Percentiles rank a stretch among this genome's conserved stretches.
These are phyloP conservation scores for Gossypium trilobum DNA, from an alignment of 441 rosid species.

Conservation along the genomic window DNA sequence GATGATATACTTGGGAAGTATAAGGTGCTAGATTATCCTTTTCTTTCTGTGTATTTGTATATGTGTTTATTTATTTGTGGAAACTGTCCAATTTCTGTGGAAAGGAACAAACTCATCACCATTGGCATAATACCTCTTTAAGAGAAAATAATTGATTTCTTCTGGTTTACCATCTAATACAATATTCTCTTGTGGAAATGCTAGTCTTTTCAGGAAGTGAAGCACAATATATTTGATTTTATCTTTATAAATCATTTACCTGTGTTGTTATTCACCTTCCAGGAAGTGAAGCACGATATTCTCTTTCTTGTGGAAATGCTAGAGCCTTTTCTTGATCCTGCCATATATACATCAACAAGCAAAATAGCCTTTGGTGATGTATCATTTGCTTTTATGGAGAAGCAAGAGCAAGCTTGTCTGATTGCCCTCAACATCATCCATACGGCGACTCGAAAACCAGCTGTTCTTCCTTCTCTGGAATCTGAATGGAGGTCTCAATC, in stretches of 20 bases:
- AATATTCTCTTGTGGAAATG: not conserved
- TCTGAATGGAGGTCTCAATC: conserved; percentile 78
- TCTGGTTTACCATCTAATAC: not conserved
- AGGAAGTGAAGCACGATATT: conserved; percentile 78
- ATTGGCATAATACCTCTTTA: not conserved
- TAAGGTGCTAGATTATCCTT: conserved; percentile 42
- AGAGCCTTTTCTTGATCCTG: conserved; percentile 79
- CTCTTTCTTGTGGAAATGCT: conserved; percentile 81
- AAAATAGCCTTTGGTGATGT: conserved; percentile 58
- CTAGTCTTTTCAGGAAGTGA: not conserved
- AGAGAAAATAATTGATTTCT: not conserved
- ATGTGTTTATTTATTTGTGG: not conserved
- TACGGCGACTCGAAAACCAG: conserved; percentile 59
- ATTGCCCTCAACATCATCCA: conserved; percentile 63
- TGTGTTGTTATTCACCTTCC: conserved; percentile 22
- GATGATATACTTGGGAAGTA: conserved; percentile 70
- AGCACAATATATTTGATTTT: not conserved
- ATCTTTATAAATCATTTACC: conserved; percentile 1
- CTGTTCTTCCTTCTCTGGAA: conserved; percentile 72
- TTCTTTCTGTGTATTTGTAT: not conserved
- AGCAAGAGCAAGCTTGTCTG: conserved; percentile 50
- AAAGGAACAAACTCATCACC: not conserved
- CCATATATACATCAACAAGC: conserved; percentile 43
- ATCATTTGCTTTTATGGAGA: conserved; percentile 41
- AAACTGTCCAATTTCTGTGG: conserved; percentile 8